These are phyloP conservation scores for Venturia asperata DNA, from an alignment of 2,329 filamentous ascomycete species.

Conservation along the genomic window DNA sequence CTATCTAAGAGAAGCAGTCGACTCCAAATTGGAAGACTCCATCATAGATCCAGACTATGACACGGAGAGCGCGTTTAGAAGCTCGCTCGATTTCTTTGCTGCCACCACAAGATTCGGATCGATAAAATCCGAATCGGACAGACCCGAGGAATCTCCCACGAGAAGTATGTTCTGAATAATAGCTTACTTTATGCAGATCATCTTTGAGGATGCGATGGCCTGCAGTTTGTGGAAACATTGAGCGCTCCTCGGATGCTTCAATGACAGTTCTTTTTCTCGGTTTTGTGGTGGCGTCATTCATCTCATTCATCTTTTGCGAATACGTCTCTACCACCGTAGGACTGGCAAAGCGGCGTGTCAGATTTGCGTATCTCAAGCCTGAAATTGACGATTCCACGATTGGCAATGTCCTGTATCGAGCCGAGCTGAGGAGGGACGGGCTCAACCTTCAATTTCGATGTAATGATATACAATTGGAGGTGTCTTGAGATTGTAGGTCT, in stretches of 20 bases:
- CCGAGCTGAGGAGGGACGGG: background rate
- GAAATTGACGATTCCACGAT: background rate
- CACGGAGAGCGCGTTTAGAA: constrained; percentile 47
- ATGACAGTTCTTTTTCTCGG: background rate
- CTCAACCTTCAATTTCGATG: background rate
- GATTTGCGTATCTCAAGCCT: background rate
- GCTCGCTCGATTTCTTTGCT: background rate
- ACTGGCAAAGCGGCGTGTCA: background rate
- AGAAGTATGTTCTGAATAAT: background rate
- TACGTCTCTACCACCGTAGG: background rate
- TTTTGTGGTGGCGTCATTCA: background rate
- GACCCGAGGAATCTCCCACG: background rate
- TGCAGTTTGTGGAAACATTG: background rate
- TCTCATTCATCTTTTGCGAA: background rate
- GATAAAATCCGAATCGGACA: background rate
- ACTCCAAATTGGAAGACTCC: constrained; percentile 34
- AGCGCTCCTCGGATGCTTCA: too few relatives aligned
- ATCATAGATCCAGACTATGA: constrained; percentile 50
- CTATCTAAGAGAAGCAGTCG: background rate
- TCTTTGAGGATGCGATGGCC: background rate
- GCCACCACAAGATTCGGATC: background rate
- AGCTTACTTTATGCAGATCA: background rate
- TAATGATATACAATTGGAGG: too few relatives aligned
- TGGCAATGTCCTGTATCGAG: background rate
- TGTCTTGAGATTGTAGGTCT: background rate